Evolutionary conservation across 1,139 yeast genomes (phyloP).

Genomic region (Taphrina pruni): DNA sequence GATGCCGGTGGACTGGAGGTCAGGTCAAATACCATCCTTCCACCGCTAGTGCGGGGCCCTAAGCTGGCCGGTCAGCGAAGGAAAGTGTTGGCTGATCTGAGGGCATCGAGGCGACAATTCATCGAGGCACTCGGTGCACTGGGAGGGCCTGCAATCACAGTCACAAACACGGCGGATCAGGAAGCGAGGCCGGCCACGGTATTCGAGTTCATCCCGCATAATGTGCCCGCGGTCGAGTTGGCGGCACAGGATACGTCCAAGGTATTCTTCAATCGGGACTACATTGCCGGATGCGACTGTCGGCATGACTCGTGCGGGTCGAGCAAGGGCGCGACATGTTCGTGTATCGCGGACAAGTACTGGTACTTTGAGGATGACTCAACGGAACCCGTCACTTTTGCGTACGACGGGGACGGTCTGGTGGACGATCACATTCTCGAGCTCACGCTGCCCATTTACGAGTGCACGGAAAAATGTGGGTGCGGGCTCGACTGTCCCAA

Average conservation of each 20-base stretch:
- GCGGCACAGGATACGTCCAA: constrained; percentile 11
- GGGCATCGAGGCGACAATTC: constrained; percentile 11
- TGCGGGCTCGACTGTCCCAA: constrained; percentile 40
- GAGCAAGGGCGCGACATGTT: constrained; percentile 19
- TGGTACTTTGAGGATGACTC: constrained; percentile 33
- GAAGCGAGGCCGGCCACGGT: constrained; percentile 30
- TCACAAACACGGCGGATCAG: constrained; percentile 33
- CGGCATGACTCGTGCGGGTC: constrained; percentile 28
- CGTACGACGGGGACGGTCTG: constrained; percentile 40
- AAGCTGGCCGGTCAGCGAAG: constrained; percentile 5
- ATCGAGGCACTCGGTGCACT: constrained; percentile 14
- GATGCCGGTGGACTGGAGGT: not conserved
- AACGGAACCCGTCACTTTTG: constrained; percentile 28
- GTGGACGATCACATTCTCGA: constrained; percentile 22
- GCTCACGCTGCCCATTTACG: constrained; percentile 34
- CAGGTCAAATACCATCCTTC: constrained; percentile 4
- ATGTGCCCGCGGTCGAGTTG: constrained; percentile 24
- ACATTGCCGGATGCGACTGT: constrained; percentile 26
- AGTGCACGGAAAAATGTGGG: constrained; percentile 41
- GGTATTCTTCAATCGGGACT: constrained; percentile 29
- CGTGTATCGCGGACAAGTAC: constrained; percentile 30
- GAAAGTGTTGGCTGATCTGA: constrained; percentile 4
- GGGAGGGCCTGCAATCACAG: constrained; percentile 29
- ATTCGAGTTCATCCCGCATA: constrained; percentile 28
- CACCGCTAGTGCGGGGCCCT: constrained; percentile 18